Conservation (phyloP, 176 grass and related monocot species). For the Hordeum marinum region DNA sequence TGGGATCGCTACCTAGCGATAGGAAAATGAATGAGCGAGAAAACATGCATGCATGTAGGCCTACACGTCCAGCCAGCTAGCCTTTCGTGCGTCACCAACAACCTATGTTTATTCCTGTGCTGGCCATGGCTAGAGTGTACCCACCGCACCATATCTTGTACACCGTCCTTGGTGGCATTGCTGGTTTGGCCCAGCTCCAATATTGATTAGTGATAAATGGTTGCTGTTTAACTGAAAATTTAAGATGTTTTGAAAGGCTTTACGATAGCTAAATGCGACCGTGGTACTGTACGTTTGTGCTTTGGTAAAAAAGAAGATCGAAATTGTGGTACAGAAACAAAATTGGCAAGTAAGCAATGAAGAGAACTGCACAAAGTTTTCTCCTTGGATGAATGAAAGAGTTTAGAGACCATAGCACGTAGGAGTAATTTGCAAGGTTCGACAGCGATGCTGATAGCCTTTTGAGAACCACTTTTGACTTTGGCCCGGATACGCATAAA, state of each 20-base stretch:
- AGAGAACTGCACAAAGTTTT: not conserved
- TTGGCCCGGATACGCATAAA: not conserved
- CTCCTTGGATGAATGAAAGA: not conserved
- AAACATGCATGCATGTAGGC: not conserved
- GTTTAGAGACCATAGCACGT: not conserved
- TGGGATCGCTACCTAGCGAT: not conserved
- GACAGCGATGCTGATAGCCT: not conserved
- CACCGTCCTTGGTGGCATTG: not conserved
- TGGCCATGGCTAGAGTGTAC: not conserved
- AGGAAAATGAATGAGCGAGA: not conserved
- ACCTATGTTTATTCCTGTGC: constrained; percentile 1
- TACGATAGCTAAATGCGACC: not conserved
- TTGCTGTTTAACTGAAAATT: not conserved
- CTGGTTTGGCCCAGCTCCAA: not conserved
- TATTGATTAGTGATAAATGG: not conserved
- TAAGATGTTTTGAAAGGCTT: no score
- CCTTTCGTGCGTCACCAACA: not conserved
- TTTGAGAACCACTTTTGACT: not conserved
- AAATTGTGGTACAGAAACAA: not conserved
- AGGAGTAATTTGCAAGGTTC: not conserved
- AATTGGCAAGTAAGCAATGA: not conserved
- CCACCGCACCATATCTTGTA: not conserved
- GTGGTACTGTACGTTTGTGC: not conserved
- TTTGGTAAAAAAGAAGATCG: not conserved
- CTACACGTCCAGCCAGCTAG: not conserved